Conservation (phyloP, 228 moss, liverwort and hornwort species). For the Sphagnum fallax region DNA sequence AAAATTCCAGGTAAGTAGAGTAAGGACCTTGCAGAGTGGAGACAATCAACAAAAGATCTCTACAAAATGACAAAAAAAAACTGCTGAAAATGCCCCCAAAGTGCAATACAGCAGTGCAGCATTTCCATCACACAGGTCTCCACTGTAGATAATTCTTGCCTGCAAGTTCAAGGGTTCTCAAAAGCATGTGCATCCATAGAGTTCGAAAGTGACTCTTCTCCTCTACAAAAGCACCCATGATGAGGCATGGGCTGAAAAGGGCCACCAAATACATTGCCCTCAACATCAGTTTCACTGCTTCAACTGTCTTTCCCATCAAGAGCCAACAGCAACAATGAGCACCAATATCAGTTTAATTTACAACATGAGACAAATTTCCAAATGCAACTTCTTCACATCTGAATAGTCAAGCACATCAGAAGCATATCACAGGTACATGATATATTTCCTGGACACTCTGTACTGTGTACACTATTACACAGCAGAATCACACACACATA, state of each 20-base stretch:
- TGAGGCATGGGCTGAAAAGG: slow-evolving; percentile 59
- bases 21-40: neutral
- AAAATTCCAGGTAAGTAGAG: neutral
- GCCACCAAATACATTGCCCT: slow-evolving; percentile 68
- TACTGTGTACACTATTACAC: neutral
- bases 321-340: slow-evolving; percentile 23
- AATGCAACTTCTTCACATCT: neutral
- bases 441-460: neutral
- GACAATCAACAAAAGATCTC: neutral
- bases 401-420: neutral
- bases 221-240: slow-evolving; percentile 54
- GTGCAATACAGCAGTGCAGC: neutral
- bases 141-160: slow-evolving; percentile 27
- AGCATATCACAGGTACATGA: neutral
- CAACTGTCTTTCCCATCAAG: slow-evolving; percentile 95
- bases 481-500: slow-evolving; percentile 12
- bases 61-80: neutral
- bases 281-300: slow-evolving; percentile 57
- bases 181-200: slow-evolving; percentile 63
- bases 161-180: slow-evolving; percentile 66
- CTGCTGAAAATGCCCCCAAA: neutral
- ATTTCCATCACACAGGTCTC: neutral
- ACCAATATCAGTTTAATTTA: neutral
- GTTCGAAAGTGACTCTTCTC: slow-evolving; percentile 32
- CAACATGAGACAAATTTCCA: neutral